phyloP scores from a whole-genome alignment of 148 eudicot species.

The Suaeda aralocaspica region DNA sequence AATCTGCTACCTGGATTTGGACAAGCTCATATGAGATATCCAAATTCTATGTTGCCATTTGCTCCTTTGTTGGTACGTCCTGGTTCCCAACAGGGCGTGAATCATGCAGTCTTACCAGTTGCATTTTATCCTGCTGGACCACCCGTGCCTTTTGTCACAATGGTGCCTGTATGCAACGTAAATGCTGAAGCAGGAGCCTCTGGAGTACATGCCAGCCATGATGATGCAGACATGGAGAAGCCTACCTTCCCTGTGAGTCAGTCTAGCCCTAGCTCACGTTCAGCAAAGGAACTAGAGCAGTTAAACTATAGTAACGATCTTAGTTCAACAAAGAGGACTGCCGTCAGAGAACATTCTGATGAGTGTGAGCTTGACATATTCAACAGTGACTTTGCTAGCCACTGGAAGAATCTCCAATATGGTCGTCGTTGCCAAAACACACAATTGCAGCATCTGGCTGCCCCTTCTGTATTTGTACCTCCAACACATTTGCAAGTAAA shows the following conservation, averaged over 20 bases:
- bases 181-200: constrained; percentile 30
- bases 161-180: constrained; percentile 37
- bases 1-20: constrained; percentile 28
- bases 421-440: constrained; percentile 49
- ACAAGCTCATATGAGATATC: constrained; percentile 27
- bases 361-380: constrained; percentile 43
- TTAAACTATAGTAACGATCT: constrained; percentile 12
- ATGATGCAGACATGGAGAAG: constrained; percentile 11
- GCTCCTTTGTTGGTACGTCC: constrained; percentile 31
- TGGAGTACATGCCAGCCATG: constrained; percentile 4
- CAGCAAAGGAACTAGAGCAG: constrained; percentile 25
- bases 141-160: constrained; percentile 40
- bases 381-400: constrained; percentile 49
- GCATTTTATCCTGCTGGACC: constrained; percentile 47
- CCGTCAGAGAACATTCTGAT: constrained; percentile 27
- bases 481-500: constrained; percentile 37
- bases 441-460: constrained; percentile 27
- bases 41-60: constrained; percentile 30
- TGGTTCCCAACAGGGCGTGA: constrained; percentile 31
- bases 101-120: constrained; percentile 33
- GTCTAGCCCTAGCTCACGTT: constrained; percentile 24
- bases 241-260: constrained; percentile 10
- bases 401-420: constrained; percentile 52
- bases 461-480: constrained; percentile 31
- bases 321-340: constrained; percentile 19